Base-by-base conservation (phyloP, 106 monocot species). In the Acorus gramineus region DNA sequence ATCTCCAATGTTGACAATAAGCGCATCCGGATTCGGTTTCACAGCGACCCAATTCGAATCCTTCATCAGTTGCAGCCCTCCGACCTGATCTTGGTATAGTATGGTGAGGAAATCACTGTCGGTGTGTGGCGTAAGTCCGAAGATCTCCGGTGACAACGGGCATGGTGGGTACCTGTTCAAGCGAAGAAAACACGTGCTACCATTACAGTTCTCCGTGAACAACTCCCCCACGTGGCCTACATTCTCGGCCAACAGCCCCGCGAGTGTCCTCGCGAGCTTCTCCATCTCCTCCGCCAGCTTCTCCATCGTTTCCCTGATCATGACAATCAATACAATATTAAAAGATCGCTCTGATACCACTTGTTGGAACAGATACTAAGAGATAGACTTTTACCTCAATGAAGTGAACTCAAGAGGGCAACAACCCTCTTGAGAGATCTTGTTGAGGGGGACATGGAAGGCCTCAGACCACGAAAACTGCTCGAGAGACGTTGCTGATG, bases 401-500 rank as follows among this genome's bases (percentile, higher is more conserved):
- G 77, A 59, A 44, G 42, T 77, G 71, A 85, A 77, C 45, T 87
- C 84, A 42, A 53, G 74, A 42, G 65, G 64, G 73, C 51, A 68
- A 50, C 68, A 65, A 44, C 63, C 55, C 11, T 54, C 59, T 11
- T 63, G 76, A 5, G 70, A 83, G 66, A 89, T 71, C 53, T 74
- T 76, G 4, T 78, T 62, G 11, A 93, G 74, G 47, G 89, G 93
- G 45, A 93, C 71, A 63, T 93, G 93, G 72, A 86, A 93, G 10
- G 93, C 85, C 46, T 93, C 94, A 3, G 90, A 94, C 90, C 94
- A 94, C 7, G 90, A 90, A 77, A 90, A 80, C 79, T 90, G 94
- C 7, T 64, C 44, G 10, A 72, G 62, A 14, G 75, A 77, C 3
- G 78, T 78, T 9, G 84, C 94, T 2, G 78, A 64, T 5, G 90